Evolutionary conservation across 495 filamentous ascomycete genomes (phyloP).

Genomic region (Penicillium bialowiezense): DNA sequence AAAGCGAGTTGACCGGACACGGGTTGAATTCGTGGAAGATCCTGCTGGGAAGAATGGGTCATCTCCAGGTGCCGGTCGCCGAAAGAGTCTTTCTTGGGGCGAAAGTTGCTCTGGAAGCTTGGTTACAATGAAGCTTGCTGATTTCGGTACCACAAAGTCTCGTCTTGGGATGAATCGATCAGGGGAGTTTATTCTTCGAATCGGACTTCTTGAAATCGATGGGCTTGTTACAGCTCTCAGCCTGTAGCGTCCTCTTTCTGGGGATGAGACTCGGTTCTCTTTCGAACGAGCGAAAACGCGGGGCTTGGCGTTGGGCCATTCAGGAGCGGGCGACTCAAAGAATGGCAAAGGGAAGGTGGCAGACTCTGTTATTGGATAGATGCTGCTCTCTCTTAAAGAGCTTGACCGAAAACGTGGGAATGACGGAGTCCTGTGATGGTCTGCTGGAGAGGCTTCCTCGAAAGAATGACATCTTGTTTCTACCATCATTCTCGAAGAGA

Average conservation of each 20-base stretch:
- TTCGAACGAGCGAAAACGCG: slow-evolving; percentile 3
- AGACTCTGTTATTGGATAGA: slow-evolving; percentile 18
- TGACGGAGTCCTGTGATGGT: slow-evolving; percentile 7
- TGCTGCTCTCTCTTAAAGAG: slow-evolving; percentile 6
- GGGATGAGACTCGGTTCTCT: slow-evolving; percentile 9
- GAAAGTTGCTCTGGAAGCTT: slow-evolving; percentile 62
- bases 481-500: slow-evolving; percentile 17
- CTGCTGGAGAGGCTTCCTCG: slow-evolving; percentile 14
- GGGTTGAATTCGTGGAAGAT: slow-evolving; percentile 12
- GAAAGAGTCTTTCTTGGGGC: slow-evolving; percentile 57
- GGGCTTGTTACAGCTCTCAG: slow-evolving; percentile 6
- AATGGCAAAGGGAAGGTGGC: slow-evolving; percentile 17
- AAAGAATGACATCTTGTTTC: slow-evolving; percentile 27
- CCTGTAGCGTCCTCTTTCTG: slow-evolving; percentile 17
- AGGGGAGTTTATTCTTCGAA: slow-evolving; percentile 30
- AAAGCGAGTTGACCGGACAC: slow-evolving; percentile 15
- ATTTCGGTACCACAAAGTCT: slow-evolving; percentile 36
- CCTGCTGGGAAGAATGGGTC: slow-evolving; percentile 62
- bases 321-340: slow-evolving; percentile 12
- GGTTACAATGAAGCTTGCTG: slow-evolving; percentile 61
- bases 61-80: slow-evolving; percentile 51
- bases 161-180: slow-evolving; percentile 72
- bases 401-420: slow-evolving; percentile 12
- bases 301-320: neutral
- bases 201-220: slow-evolving; percentile 2